A percentile compares a stretch with the other conserved stretches of the same genome.
Conservation (phyloP, 768 basidiomycete genomes). For the Obba rivulosa region DNA sequence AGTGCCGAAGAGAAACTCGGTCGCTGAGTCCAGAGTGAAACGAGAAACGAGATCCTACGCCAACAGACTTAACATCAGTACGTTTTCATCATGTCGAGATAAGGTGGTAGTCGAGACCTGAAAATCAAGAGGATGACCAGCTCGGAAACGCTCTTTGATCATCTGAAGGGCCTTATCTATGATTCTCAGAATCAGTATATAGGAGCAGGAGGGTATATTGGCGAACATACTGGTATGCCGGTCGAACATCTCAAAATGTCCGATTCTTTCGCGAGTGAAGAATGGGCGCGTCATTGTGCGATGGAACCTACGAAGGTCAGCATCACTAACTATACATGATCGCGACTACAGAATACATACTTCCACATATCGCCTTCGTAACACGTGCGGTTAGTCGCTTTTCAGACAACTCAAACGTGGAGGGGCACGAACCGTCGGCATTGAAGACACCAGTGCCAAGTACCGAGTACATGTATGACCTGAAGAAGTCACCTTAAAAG, state of each 20-base stretch:
- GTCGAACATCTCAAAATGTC: constrained; percentile 31
- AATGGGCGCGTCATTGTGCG: constrained; percentile 33
- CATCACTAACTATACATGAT: neutral
- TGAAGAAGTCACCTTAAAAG: constrained; percentile 7
- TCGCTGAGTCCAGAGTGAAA: constrained; percentile 49
- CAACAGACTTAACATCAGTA: neutral
- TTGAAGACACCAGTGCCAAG: constrained; percentile 67
- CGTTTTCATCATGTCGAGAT: neutral
- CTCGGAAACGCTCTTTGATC: constrained; percentile 20
- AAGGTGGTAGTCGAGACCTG: constrained; percentile 9
- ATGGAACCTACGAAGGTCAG: constrained; percentile 18
- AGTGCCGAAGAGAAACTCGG: constrained; percentile 47
- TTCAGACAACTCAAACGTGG: too few species aligned
- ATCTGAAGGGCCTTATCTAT: constrained; percentile 20
- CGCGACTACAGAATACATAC: constrained; percentile 8
- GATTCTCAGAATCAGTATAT: neutral
- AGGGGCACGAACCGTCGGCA: constrained; percentile 44
- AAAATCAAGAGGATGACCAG: constrained; percentile 28
- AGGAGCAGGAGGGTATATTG: neutral
- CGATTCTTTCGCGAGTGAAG: constrained; percentile 30
- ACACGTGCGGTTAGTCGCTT: too few species aligned
- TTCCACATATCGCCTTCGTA: constrained; percentile 25
- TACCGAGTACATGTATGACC: constrained; percentile 32
- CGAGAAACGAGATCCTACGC: constrained; percentile 39
- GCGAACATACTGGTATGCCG: constrained; percentile 27